These are phyloP conservation scores for Casuarina glauca DNA, from an alignment of 306 rosid species.

Conservation along the genomic window DNA sequence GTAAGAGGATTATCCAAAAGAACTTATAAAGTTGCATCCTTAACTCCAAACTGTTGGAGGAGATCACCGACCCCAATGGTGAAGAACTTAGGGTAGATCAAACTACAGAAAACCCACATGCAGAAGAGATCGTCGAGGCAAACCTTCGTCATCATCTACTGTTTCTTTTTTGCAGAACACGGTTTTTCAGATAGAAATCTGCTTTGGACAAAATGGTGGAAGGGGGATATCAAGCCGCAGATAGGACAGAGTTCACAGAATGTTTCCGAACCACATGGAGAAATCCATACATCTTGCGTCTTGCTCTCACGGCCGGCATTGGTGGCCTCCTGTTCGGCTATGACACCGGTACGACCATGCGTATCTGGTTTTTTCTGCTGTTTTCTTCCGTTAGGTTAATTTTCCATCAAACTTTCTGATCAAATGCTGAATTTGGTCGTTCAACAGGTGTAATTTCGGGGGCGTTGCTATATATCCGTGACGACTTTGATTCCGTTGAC, in stretches of 20 bases:
- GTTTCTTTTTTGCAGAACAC: background rate
- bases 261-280: slow-evolving; percentile 60
- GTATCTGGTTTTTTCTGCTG: background rate
- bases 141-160: too few species aligned
- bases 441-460: slow-evolving; percentile 84
- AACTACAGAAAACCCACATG: too few species aligned
- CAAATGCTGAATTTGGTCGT: background rate
- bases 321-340: slow-evolving; percentile 91
- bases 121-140: too few species aligned
- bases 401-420: background rate
- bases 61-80: too few species aligned
- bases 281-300: slow-evolving; percentile 77
- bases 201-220: slow-evolving; percentile 41
- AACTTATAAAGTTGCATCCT: background rate
- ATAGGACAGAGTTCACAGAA: slow-evolving; percentile 54
- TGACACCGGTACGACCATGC: slow-evolving; percentile 55
- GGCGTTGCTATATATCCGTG: slow-evolving; percentile 77
- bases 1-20: background rate
- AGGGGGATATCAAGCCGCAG: slow-evolving; percentile 38
- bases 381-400: background rate
- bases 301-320: slow-evolving; percentile 80
- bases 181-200: background rate
- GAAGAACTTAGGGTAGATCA: too few species aligned
- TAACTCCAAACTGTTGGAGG: too few species aligned
- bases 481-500: slow-evolving; percentile 59